These are phyloP conservation scores for Aspergillus coremiiformis DNA, from an alignment of 495 filamentous ascomycete genomes.

Conservation along the genomic window DNA sequence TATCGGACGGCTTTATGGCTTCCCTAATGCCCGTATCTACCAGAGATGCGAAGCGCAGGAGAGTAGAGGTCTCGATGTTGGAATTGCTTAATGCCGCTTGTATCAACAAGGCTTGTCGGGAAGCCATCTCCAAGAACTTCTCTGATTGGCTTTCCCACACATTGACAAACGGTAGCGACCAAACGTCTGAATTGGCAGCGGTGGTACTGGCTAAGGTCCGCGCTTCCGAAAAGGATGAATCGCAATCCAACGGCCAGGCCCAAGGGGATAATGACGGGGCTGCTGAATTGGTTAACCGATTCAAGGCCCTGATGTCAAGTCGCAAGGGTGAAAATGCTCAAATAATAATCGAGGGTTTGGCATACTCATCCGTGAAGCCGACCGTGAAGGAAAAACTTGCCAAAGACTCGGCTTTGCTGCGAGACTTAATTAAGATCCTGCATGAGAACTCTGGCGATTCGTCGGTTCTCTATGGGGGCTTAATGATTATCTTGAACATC, in stretches of 20 bases:
- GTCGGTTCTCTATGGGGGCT: conserved; percentile 70
- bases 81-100: conserved; percentile 89
- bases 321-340: conserved; percentile 49
- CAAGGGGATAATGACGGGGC: conserved; percentile 48
- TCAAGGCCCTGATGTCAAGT: conserved; percentile 67
- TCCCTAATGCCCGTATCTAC: conserved; percentile 63
- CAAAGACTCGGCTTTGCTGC: conserved; percentile 57
- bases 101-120: conserved; percentile 68
- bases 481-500: conserved; percentile 77
- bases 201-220: conserved; percentile 75
- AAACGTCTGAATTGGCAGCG: conserved; percentile 65
- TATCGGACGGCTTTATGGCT: conserved; percentile 73
- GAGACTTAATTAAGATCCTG: conserved; percentile 56
- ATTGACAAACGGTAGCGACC: conserved; percentile 57
- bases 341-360: conserved; percentile 83
- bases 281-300: conserved; percentile 66
- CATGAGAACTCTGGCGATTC: conserved; percentile 53
- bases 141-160: conserved; percentile 74
- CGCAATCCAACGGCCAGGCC: conserved; percentile 31
- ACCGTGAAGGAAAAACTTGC: conserved; percentile 73
- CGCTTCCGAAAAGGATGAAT: conserved; percentile 36
- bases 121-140: conserved; percentile 73
- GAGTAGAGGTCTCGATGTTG: conserved; percentile 72
- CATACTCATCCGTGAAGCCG: conserved; percentile 78
- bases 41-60: conserved; percentile 64